Percentiles rank a stretch among this genome's conserved stretches.
These are phyloP conservation scores for Roridomyces roridus DNA, from an alignment of 768 basidiomycete genomes.

Conservation along the genomic window DNA sequence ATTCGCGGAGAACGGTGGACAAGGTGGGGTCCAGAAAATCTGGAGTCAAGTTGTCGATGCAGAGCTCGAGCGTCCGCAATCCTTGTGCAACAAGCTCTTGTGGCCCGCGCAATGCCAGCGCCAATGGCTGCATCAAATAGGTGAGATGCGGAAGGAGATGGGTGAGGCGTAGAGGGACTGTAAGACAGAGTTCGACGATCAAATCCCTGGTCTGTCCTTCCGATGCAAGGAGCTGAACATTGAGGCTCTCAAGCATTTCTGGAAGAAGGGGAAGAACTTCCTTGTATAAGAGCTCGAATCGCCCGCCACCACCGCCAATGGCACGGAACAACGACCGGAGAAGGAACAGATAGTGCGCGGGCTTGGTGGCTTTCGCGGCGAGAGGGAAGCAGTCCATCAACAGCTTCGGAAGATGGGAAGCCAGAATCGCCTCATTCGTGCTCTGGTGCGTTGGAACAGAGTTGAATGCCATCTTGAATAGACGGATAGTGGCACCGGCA, in stretches of 20 bases:
- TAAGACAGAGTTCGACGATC: conserved; percentile 96
- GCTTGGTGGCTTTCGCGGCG: conserved; percentile 89
- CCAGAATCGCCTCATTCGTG: conserved; percentile 91
- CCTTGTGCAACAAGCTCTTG: conserved; percentile 95
- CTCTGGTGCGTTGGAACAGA: conserved; percentile 78
- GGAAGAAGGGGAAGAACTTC: conserved; percentile 95
- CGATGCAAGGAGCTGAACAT: conserved; percentile 86
- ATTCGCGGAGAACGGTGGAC: conserved; percentile 87
- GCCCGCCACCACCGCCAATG: conserved; percentile 89
- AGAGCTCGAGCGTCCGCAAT: conserved; percentile 94
- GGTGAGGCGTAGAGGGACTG: conserved; percentile 93
- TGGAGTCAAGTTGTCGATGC: conserved; percentile 97
- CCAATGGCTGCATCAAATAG: conserved; percentile 96
- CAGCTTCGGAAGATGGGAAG: conserved; percentile 88
- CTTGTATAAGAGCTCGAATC: conserved; percentile 94
- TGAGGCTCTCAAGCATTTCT: conserved; percentile 95
- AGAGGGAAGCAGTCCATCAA: conserved; percentile 97
- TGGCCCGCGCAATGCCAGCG: conserved; percentile 87
- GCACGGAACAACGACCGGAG: conserved; percentile 92
- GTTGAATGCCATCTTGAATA: conserved; percentile 95
- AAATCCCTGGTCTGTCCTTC: conserved; percentile 86
- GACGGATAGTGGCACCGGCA: conserved; percentile 83
- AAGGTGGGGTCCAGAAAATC: conserved; percentile 98
- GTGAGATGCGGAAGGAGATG: conserved; percentile 94
- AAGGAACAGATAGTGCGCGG: conserved; percentile 91